These are phyloP conservation scores for Liriodendron chinense DNA, from an alignment of 164 flowering plant species.

Conservation along the genomic window DNA sequence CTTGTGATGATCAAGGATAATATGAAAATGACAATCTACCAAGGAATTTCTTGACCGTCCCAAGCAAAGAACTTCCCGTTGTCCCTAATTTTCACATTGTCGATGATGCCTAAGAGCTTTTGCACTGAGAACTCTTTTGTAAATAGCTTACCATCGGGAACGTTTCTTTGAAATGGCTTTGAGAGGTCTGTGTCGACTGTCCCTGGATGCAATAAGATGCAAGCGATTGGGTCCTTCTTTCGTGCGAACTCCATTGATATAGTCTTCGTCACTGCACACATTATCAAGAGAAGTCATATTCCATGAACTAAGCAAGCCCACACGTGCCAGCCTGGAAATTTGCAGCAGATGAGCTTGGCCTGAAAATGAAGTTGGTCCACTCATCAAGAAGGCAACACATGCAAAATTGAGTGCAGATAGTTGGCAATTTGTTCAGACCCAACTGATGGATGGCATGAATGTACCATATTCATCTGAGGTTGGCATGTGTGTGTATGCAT, in stretches of 20 bases:
- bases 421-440: no score
- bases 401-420: no score
- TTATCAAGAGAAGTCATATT: not conserved
- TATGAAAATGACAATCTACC: constrained; percentile 34
- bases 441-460: no score
- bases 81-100: constrained; percentile 52
- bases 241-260: constrained; percentile 78
- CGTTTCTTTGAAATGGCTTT: constrained; percentile 84
- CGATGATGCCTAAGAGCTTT: constrained; percentile 71
- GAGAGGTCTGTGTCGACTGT: constrained; percentile 96
- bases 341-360: no score
- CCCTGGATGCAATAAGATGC: constrained; percentile 90
- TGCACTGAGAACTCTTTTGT: constrained; percentile 83
- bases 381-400: no score
- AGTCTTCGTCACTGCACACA: constrained; percentile 70
- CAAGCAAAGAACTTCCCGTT: constrained; percentile 97
- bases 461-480: no score
- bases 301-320: no score
- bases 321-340: no score
- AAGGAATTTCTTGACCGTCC: constrained; percentile 97
- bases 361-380: no score
- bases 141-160: constrained; percentile 79
- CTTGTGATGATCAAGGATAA: not conserved
- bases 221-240: constrained; percentile 74
- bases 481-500: no score